Base-by-base conservation (phyloP, 108 stramenopile species). In the Epipyxis sp. region DNA sequence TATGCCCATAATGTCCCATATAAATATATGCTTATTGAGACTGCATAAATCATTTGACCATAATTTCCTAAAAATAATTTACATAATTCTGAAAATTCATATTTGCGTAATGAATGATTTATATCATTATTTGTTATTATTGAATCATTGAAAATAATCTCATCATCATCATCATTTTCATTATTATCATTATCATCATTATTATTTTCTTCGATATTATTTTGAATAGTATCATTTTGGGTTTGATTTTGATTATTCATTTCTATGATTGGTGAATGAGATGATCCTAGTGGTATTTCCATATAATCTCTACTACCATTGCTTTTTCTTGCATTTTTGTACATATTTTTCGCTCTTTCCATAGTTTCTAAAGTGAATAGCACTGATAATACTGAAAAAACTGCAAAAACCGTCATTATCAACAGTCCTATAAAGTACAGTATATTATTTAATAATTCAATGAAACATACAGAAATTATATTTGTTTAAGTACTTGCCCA, bases 1-100 rank as follows among this genome's bases (percentile, higher is more conserved):
- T 86, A 88, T 1, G 85, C 88, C 85, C 85, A 86, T 46, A 88
- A 59, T 0, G 83, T 77, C 1, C 83, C 77, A 40, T 80, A 81
- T 59, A 86, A 69, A 68, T 84, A 86, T 27, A 88, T 65, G 1
- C 59, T 79, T 30, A 86, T 27, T 1, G 76, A 37, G 1, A 78
- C 1, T 37, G 81, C 82, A 76, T 84, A 88, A 1, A 81, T 1
- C 10, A 30, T 58, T 42, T 79, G 16, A 13, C 85, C 88, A 25
- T 40, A 32, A 32, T 76, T 61, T 1, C 84, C 84, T 42, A 88
- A 59, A 59, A 88, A 88, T 0, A 88, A 59, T 1, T 67, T 40
- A 57, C 85, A 80, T 0, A 88, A 79, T 34, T 81, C 69, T 34
- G 59, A 77, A 29, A 84, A 42, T 68, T 88, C 77, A 20, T 69